phyloP scores from a whole-genome alignment of 192 early-diverging fungal genomes.

The Rhizophlyctis rosea region DNA sequence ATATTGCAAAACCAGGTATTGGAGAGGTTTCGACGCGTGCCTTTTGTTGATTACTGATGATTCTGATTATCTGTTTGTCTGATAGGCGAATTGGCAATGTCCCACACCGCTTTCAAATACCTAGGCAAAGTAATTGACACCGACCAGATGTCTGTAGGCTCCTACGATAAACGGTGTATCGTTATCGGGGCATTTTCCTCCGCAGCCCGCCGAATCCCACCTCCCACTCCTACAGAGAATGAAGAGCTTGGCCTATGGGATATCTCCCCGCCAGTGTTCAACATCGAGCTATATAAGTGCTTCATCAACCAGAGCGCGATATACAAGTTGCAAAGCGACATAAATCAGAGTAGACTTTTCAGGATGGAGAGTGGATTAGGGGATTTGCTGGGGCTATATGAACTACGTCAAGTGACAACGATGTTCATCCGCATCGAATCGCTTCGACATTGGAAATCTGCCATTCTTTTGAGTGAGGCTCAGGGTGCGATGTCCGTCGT shows the following conservation, averaged over 20 bases:
- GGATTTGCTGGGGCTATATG: slow-evolving; percentile 41
- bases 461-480: slow-evolving; percentile 29
- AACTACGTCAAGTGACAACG: slow-evolving; percentile 53
- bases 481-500: slow-evolving; percentile 48
- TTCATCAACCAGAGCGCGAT: slow-evolving; percentile 52
- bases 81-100: slow-evolving; percentile 47
- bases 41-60: neutral
- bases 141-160: slow-evolving; percentile 30
- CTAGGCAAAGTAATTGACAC: slow-evolving; percentile 37
- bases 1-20: slow-evolving; percentile 48
- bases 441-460: slow-evolving; percentile 29
- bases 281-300: slow-evolving; percentile 41
- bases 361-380: slow-evolving; percentile 29
- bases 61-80: neutral
- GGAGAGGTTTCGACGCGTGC: neutral
- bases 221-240: slow-evolving; percentile 20
- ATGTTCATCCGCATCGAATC: slow-evolving; percentile 51
- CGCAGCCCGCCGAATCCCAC: slow-evolving; percentile 27
- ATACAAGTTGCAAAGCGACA: slow-evolving; percentile 51
- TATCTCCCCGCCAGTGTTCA: slow-evolving; percentile 25
- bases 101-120: slow-evolving; percentile 48
- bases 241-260: slow-evolving; percentile 35
- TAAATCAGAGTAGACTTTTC: slow-evolving; percentile 49
- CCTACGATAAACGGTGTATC: slow-evolving; percentile 51
- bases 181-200: slow-evolving; percentile 33